Base-by-base conservation (phyloP, 495 filamentous ascomycete species). In the Acidiella bohemica region DNA sequence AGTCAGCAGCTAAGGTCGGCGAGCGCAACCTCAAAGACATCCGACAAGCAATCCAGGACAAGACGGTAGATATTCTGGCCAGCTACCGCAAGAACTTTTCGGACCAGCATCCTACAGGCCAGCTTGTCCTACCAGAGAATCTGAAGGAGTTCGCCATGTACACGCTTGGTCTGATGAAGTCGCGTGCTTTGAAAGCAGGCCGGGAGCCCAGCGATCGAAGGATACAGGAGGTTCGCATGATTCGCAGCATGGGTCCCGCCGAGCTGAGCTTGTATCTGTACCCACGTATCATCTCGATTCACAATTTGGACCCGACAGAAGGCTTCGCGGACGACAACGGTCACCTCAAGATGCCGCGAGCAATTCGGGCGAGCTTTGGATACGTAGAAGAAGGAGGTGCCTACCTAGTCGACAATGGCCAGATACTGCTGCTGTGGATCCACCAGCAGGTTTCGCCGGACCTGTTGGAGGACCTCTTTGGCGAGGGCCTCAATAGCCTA, bases 91-190 rank as follows among this genome's bases (percentile, higher is more conserved):
- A 92, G 69, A 80, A 88, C 53, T 84, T 81, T 54, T 78, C 85
- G 0, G 76, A 72, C 22, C 78, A 81, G 2, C 84, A 93, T 53
- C 87, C 90, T 7, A 84, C 90, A 6, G 84, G 87, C 10, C 86
- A 99, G 55, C 71, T 99, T 26, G 82, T 99, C 35, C 74, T 99
- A 54, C 90, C 90, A 0, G 92, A 99, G 59, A 81, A 87, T 32
- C 68, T 99, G 17, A 99, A 96, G 54, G 90, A 99, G 52, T 90
- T 95, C 54, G 76, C 78, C 37, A 93, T 99, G 88, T 96, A 86
- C 60, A 86, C 92, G 62, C 74, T 99, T n/a, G 78, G 80, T 38
- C 61, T 99, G 51, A 59, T 94, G 45, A 99, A 96, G 59, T 88
- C 75, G 19, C 75, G 90, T 38, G 84, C 88, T 22, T 84, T 96